Conservation (phyloP, 2,329 filamentous ascomycete species). For the Clonostachys chloroleuca region DNA sequence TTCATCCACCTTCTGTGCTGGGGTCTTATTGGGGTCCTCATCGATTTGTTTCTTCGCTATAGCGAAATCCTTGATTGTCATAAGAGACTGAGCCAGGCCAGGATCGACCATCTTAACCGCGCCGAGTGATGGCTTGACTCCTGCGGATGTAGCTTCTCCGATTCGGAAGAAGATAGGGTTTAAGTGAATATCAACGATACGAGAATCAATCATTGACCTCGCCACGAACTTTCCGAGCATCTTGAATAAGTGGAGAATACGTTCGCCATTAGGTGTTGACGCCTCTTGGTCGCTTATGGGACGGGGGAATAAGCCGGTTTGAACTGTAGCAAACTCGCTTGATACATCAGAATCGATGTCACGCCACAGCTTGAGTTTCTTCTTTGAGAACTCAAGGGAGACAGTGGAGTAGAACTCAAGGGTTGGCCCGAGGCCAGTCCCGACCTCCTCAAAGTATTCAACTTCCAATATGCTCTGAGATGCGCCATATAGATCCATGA, state of each 20-base stretch:
- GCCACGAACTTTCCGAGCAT: constrained; percentile 96
- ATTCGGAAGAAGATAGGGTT: constrained; percentile 98
- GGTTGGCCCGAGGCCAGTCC: constrained; percentile 90
- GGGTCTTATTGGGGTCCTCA: constrained; percentile 59
- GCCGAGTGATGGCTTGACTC: constrained; percentile 77
- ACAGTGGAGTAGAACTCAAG: constrained; percentile 98
- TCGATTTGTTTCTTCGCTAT: constrained; percentile 79
- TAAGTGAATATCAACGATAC: constrained; percentile 96
- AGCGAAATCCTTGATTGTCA: constrained; percentile 82
- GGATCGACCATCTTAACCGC: constrained; percentile 88
- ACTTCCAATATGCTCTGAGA: constrained; percentile 95
- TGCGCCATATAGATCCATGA: constrained; percentile 98
- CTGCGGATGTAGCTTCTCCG: constrained; percentile 58
- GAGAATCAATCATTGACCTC: constrained; percentile 94
- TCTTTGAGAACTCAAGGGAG: constrained; percentile 95
- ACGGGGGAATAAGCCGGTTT: constrained; percentile 83
- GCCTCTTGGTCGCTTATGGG: constrained; percentile 80
- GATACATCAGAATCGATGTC: constrained; percentile 73
- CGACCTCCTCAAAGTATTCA: constrained; percentile 98
- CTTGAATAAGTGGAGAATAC: constrained; percentile 83
- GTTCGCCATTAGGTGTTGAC: constrained; percentile 73
- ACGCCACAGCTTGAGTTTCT: constrained; percentile 94
- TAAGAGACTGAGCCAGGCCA: constrained; percentile 78
- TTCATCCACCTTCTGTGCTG: constrained; percentile 66
- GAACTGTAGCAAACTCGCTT: constrained; percentile 81